Evolutionary conservation across 2,329 filamentous ascomycete genomes (phyloP).

Genomic region (Tolypocladium endophyticum): DNA sequence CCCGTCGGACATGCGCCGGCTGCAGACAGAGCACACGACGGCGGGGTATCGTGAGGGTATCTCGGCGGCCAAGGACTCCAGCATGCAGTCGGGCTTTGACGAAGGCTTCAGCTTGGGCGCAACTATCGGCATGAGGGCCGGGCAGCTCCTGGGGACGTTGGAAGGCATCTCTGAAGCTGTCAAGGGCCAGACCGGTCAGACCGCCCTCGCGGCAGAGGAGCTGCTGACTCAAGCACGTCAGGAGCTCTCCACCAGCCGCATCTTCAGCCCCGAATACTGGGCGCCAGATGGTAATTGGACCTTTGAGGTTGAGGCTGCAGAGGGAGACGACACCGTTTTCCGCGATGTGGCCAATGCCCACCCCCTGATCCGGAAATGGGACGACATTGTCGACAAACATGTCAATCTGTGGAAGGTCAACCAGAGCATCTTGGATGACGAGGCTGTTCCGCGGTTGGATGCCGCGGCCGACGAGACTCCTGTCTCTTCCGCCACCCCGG

Average conservation of each 20-base stretch:
- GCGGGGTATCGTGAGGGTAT: conserved; percentile 89
- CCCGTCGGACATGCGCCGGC: conserved; percentile 57
- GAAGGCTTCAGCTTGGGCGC: conserved; percentile 81
- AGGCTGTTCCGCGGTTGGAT: conserved; percentile 17
- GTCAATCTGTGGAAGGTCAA: conserved; percentile 23
- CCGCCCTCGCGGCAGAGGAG: conserved; percentile 10
- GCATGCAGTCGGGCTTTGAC: conserved; percentile 83
- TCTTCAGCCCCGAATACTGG: conserved; percentile 61
- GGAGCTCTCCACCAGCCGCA: conserved; percentile 48
- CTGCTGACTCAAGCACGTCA: conserved; percentile 39
- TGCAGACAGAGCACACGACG: conserved; percentile 68
- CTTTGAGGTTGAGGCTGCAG: conserved; percentile 39
- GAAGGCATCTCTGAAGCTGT: conserved; percentile 56
- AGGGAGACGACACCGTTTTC: conserved; percentile 38
- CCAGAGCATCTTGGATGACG: conserved; percentile 20
- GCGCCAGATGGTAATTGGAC: conserved; percentile 61
- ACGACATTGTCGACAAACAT: conserved; percentile 20
- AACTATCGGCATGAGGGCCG: conserved; percentile 63
- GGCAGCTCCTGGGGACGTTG: conserved; percentile 64
- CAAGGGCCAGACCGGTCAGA: conserved; percentile 12
- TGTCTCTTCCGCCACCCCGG: conserved; percentile 10
- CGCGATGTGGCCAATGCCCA: conserved; percentile 55
- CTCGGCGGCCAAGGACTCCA: conserved; percentile 59
- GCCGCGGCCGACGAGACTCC: conserved; percentile 16
- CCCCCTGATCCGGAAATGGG: conserved; percentile 57